Evolutionary conservation across 1,139 yeast species (phyloP).

Genomic region (Suhomyces yuchorum): DNA sequence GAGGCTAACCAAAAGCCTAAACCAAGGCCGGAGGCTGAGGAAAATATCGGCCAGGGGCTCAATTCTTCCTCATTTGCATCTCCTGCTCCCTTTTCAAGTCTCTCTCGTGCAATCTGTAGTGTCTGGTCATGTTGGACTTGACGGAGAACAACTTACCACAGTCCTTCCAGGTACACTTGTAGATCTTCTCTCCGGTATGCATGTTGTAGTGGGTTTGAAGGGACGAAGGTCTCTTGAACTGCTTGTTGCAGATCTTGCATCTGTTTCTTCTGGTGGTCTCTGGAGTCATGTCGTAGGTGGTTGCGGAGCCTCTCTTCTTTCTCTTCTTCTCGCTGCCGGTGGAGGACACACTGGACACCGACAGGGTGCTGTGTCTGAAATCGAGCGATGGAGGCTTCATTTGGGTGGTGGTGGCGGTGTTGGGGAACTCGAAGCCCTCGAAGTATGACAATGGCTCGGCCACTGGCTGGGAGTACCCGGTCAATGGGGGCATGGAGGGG

Average conservation of each 20-base stretch:
- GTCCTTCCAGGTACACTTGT: slow-evolving; percentile 61
- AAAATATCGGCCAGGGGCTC: neutral
- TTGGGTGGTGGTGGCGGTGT: neutral
- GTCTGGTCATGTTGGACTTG: slow-evolving; percentile 79
- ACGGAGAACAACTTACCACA: slow-evolving; percentile 79
- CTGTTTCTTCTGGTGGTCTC: slow-evolving; percentile 40
- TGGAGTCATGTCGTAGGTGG: slow-evolving; percentile 34
- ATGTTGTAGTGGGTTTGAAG: slow-evolving; percentile 78
- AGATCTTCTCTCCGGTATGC: slow-evolving; percentile 87
- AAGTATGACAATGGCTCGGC: slow-evolving; percentile 3
- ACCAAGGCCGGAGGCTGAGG: neutral
- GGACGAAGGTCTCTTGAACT: slow-evolving; percentile 80
- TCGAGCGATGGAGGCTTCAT: slow-evolving; percentile 2
- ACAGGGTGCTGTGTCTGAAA: slow-evolving; percentile 2
- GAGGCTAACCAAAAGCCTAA: neutral
- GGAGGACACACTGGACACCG: slow-evolving; percentile 3
- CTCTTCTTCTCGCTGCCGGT: slow-evolving; percentile 5
- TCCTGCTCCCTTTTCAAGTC: slow-evolving; percentile 22
- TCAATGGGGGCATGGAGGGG: slow-evolving; percentile 8
- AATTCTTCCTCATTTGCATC: slow-evolving; percentile 6
- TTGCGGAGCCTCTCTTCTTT: slow-evolving; percentile 22
- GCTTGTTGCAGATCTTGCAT: slow-evolving; percentile 73
- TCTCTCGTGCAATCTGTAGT: slow-evolving; percentile 62
- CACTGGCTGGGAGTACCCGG: slow-evolving; percentile 2
- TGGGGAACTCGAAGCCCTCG: slow-evolving; percentile 1